Base-by-base conservation (phyloP, 371 early-diverging fungal genomes). In the Thermomucor indicae-seudaticae region DNA sequence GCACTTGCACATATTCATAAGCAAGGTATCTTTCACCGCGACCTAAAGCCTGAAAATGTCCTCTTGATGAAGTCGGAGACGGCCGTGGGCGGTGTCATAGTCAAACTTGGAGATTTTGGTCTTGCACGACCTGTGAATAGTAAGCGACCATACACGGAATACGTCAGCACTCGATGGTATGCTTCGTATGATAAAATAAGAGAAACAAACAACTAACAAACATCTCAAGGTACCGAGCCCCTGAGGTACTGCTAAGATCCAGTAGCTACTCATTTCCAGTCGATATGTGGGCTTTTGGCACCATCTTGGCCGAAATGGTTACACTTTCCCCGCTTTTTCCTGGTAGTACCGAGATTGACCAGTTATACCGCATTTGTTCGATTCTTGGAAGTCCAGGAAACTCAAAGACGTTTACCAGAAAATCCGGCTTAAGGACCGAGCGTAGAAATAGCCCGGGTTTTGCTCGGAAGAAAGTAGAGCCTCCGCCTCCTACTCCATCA, bases 231-330 rank as follows among this genome's bases (percentile, higher is more conserved):
- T 99, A 99, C 70, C 86, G 99, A 30, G 95, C 99, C 2, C 99
- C 99, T 24, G 99, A 99, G 70, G 88, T 99, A 3, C 64, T 99
- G 17, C 74, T 97, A 29, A 85, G 93, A 20, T 86, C 85, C 11
- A 84, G 88, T 2, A 72, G 71, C 32, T 99, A 99, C 55, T 85
- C 91, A n/a, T 91, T 85, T 20, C 93, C 98, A 4, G 92, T 99
- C 22, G 99, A 99, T 67, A 76, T 99, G 22, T 99, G 99, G 99
- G 97, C 98, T 2, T 75, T 96, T 0, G 99, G 99, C 1, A 77
- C 91, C 4, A 97, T 99, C 11, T 75, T 94, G 29, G 90, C 93
- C 12, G 99, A 99, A 70, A 68, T 99, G 12, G 82, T 89, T 41
- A 85, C 80, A 3, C 68, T 89, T 6, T 77, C 79, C 2, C 97